Percentiles rank a stretch among this genome's conserved stretches.
phyloP scores from a whole-genome alignment of 1,284 basidiomycete genomes.

The Cryptococcus deneoformans region DNA sequence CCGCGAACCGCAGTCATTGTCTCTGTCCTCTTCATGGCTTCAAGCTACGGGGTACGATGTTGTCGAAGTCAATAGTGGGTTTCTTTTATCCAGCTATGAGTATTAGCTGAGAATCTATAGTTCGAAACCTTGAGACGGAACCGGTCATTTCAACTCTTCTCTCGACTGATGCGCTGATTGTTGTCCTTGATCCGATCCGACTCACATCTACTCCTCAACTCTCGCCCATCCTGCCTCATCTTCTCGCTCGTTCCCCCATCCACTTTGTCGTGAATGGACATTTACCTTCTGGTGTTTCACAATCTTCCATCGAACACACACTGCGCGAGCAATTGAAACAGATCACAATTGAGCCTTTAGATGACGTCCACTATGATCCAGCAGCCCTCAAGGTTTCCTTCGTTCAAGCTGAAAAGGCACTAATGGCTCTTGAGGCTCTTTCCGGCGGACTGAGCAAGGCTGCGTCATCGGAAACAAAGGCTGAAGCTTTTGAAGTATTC shows the following conservation, averaged over 20 bases:
- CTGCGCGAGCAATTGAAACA: constrained; percentile 18
- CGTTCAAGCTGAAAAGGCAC: constrained; percentile 30
- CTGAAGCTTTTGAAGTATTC: constrained; percentile 33
- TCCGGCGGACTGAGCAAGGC: constrained; percentile 16
- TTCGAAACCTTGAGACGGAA: constrained; percentile 4
- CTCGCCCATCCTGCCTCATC: constrained; percentile 16
- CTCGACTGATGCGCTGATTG: constrained; percentile 31
- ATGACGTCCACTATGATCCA: neutral
- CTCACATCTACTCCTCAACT: constrained; percentile 24
- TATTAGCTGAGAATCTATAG: neutral
- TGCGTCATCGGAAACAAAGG: constrained; percentile 5
- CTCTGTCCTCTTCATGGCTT: constrained; percentile 32
- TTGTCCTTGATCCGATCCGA: constrained; percentile 45
- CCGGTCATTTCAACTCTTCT: constrained; percentile 11
- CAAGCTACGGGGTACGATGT: constrained; percentile 26
- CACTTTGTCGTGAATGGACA: constrained; percentile 38
- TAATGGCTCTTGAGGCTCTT: constrained; percentile 34
- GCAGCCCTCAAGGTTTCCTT: constrained; percentile 18
- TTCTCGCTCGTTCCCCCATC: constrained; percentile 19
- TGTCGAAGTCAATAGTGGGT: constrained; percentile 26
- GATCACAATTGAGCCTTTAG: constrained; percentile 5
- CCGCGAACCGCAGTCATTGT: constrained; percentile 15
- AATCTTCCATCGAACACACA: constrained; percentile 13
- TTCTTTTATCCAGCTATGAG: neutral
- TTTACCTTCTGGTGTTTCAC: constrained; percentile 20